phyloP scores from a whole-genome alignment of 306 rosid species.

The Styphnolobium japonicum region DNA sequence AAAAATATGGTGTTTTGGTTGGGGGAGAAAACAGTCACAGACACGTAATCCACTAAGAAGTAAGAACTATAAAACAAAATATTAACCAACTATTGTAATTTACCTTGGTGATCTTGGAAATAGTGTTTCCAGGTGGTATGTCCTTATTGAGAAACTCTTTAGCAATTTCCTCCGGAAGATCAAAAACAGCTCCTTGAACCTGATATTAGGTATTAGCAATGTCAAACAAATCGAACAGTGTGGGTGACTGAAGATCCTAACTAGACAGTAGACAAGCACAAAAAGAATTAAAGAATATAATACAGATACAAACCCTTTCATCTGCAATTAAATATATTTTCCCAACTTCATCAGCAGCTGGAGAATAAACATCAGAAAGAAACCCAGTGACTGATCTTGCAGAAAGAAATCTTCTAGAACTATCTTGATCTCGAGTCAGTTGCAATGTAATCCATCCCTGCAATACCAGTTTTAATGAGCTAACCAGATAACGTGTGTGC shows the following conservation, averaged over 20 bases:
- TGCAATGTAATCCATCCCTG: slow-evolving; percentile 87
- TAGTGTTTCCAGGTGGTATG: slow-evolving; percentile 64
- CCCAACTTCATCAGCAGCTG: slow-evolving; percentile 80
- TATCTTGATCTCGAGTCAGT: slow-evolving; percentile 55
- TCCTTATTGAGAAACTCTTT: slow-evolving; percentile 63
- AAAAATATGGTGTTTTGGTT: neutral
- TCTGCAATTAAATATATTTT: slow-evolving; percentile 73
- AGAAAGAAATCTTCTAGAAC: slow-evolving; percentile 65
- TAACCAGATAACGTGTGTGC: neutral
- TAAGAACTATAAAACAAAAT: neutral
- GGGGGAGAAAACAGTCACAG: neutral
- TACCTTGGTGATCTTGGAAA: slow-evolving; percentile 71
- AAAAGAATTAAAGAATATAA: neutral
- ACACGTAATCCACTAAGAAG: neutral
- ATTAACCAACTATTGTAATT: neutral
- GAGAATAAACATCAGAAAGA: slow-evolving; percentile 68
- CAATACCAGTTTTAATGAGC: slow-evolving; percentile 29
- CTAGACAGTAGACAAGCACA: neutral
- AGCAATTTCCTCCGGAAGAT: slow-evolving; percentile 86
- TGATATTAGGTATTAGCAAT: slow-evolving; percentile 37
- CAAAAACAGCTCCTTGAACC: slow-evolving; percentile 87
- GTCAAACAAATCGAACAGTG: neutral
- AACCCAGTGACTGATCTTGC: slow-evolving; percentile 84
- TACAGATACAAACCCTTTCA: slow-evolving; percentile 52
- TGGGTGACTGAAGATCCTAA: neutral